Evolutionary conservation across 2,329 filamentous ascomycete species (phyloP).

Genomic region (Ceratocystis papillata): DNA sequence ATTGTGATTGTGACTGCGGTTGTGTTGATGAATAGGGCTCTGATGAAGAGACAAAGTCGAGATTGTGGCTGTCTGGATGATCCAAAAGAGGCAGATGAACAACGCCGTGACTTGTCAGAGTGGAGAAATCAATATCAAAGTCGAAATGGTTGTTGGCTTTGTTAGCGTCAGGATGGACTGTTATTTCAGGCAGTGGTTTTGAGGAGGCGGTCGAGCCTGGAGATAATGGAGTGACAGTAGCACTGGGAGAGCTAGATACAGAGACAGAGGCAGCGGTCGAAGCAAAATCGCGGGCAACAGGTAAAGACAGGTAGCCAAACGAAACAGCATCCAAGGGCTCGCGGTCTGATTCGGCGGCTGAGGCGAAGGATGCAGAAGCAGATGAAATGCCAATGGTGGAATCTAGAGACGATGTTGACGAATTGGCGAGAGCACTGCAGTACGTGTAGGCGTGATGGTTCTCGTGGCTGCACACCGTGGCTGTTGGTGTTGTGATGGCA

Average conservation of each 20-base stretch:
- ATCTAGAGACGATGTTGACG: conserved; percentile 8
- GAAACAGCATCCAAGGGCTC: background rate
- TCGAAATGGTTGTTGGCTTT: background rate
- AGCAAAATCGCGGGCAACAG: background rate
- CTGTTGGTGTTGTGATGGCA: background rate
- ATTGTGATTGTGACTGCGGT: conserved; percentile 11
- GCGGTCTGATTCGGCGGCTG: background rate
- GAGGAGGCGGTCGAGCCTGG: background rate
- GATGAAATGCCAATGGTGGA: background rate
- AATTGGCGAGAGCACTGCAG: conserved; percentile 1
- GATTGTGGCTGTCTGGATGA: background rate
- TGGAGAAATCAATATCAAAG: conserved; percentile 14
- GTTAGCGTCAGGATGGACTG: background rate
- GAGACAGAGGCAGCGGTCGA: background rate
- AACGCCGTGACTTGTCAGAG: conserved; percentile 9
- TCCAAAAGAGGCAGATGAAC: conserved; percentile 22
- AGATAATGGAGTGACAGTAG: background rate
- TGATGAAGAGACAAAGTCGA: background rate
- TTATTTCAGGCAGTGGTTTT: background rate
- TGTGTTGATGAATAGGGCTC: background rate
- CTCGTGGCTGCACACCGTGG: no score
- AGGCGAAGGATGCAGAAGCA: background rate
- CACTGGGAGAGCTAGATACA: no score
- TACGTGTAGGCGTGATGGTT: background rate
- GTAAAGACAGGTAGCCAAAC: background rate